phyloP scores from a whole-genome alignment of 495 filamentous ascomycete genomes.

The Sordaria brevicollis region DNA sequence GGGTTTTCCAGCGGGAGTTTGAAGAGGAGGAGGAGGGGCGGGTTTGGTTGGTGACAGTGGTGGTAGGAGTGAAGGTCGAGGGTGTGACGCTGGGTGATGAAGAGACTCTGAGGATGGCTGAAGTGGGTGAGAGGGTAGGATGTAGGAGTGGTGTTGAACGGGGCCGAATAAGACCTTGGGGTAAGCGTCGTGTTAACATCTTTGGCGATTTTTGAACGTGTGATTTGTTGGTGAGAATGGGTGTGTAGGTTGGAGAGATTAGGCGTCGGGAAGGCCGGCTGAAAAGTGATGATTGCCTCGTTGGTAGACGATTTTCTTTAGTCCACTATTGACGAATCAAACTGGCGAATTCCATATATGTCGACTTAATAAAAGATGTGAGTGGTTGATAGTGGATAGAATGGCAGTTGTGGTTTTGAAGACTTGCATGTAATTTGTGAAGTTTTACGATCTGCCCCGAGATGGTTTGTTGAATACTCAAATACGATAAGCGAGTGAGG shows the following conservation, averaged over 20 bases:
- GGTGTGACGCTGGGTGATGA: background rate
- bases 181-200: background rate
- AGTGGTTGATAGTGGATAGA: background rate
- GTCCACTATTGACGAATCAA: too few relatives aligned
- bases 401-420: background rate
- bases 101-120: background rate
- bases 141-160: background rate
- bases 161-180: background rate
- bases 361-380: background rate
- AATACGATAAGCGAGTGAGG: background rate
- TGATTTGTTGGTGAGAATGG: background rate
- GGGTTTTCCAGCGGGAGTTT: constrained; percentile 69
- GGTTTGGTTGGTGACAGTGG: constrained; percentile 14
- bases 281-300: background rate
- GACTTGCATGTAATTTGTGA: background rate
- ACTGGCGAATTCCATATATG: too few relatives aligned
- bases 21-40: constrained; percentile 44
- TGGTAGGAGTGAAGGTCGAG: background rate
- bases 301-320: too few relatives aligned
- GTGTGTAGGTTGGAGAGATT: background rate
- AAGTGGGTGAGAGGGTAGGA: background rate
- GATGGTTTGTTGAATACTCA: background rate
- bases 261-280: background rate
- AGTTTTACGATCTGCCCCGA: background rate
- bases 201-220: background rate